These are phyloP conservation scores for Ascomycota sp. DNA, from an alignment of 2,329 filamentous ascomycete genomes.

Conservation along the genomic window DNA sequence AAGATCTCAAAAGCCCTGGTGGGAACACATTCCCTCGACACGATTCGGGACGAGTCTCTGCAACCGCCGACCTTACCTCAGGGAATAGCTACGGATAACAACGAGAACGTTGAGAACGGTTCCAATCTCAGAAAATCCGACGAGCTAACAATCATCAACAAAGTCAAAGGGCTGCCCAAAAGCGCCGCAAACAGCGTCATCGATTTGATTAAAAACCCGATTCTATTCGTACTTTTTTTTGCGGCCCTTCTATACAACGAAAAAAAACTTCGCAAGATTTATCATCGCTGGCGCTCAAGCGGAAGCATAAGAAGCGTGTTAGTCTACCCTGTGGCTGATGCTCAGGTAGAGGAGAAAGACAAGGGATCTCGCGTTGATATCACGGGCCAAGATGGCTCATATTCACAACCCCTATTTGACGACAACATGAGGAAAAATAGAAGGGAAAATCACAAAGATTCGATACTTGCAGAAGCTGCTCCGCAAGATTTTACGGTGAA, in stretches of 20 bases:
- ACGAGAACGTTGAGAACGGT: conserved; percentile 13
- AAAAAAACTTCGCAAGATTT: conserved; percentile 22
- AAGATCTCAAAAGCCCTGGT: conserved; percentile 42
- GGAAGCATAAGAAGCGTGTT: conserved; percentile 10
- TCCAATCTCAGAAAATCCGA: conserved; percentile 13
- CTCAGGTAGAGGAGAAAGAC: conserved; percentile 1
- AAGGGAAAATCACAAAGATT: too few species aligned
- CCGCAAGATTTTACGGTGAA: too few species aligned
- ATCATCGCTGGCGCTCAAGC: conserved; percentile 12
- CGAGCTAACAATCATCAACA: conserved; percentile 24
- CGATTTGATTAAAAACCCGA: conserved; percentile 35
- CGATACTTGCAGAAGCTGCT: too few species aligned
- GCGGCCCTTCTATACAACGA: conserved; percentile 21
- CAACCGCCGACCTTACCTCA: conserved; percentile 19
- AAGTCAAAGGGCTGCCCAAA: conserved; percentile 28
- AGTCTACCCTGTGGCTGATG: conserved; percentile 3
- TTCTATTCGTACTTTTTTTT: conserved; percentile 25
- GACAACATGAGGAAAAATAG: too few species aligned
- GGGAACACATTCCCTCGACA: conserved; percentile 48
- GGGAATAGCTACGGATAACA: conserved; percentile 9
- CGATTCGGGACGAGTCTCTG: conserved; percentile 9
- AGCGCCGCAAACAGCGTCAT: conserved; percentile 27
- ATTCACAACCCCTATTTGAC: too few species aligned
- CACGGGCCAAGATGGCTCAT: neutral
- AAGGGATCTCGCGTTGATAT: neutral